phyloP scores from a whole-genome alignment of 2,329 filamentous ascomycete species.

The Arthrinium puccinioides region DNA sequence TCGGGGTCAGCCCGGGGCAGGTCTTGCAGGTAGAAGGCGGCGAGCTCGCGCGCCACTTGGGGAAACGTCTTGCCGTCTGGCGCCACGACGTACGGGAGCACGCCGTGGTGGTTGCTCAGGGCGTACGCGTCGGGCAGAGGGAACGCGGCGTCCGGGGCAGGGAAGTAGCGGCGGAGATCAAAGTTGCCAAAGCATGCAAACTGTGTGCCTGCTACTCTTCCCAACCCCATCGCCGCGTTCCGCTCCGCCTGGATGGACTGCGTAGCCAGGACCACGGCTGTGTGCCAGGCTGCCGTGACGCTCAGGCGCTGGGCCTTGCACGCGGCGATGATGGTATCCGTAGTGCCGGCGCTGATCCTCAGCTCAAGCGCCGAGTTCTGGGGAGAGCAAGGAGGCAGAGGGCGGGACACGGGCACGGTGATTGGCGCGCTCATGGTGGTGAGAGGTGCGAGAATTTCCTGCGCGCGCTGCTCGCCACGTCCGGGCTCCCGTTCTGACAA shows the following conservation, averaged over 20 bases:
- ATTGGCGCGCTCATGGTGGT: conserved; percentile 5
- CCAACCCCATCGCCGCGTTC: not conserved
- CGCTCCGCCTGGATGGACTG: conserved; percentile 6
- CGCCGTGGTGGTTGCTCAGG: conserved; percentile 7
- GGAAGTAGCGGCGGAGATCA: conserved; percentile 9
- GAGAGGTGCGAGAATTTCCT: conserved; percentile 6
- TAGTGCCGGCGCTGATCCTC: conserved; percentile 1
- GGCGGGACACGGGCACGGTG: conserved; percentile 2
- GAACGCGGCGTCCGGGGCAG: not conserved
- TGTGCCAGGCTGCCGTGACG: conserved; percentile 7
- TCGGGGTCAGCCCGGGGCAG: conserved; percentile 5
- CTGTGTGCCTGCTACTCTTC: not conserved
- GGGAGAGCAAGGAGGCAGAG: conserved; percentile 3
- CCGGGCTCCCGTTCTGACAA: conserved; percentile 5
- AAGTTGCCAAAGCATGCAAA: conserved; percentile 9
- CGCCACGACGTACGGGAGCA: conserved; percentile 5
- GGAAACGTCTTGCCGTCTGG: conserved; percentile 5
- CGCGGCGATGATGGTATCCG: conserved; percentile 4
- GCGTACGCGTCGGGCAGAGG: not conserved
- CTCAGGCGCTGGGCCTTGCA: conserved; percentile 6
- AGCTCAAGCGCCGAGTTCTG: conserved; percentile 5
- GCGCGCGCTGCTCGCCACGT: conserved; percentile 6
- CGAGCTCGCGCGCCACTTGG: conserved; percentile 5
- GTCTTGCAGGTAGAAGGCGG: conserved; percentile 5
- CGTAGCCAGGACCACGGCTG: conserved; percentile 6